A percentile compares a stretch with the other conserved stretches of the same genome.
These are phyloP conservation scores for Penicillium sp. DNA, from an alignment of 2,329 filamentous ascomycete genomes.

Conservation along the genomic window DNA sequence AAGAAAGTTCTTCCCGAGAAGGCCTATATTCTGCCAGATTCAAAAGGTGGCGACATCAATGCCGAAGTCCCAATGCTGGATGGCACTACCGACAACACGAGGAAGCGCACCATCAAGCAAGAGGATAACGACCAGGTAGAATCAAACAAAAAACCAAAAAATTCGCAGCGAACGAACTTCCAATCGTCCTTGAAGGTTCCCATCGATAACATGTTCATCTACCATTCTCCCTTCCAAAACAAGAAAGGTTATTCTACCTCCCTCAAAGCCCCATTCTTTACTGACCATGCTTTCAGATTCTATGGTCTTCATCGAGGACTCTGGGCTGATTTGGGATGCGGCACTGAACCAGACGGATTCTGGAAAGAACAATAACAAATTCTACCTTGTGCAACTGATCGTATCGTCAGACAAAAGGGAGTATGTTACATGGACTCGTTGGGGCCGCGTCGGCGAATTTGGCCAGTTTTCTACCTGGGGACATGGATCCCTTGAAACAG, in stretches of 20 bases:
- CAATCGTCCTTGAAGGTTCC: conserved; percentile 42
- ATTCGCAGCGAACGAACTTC: conserved; percentile 47
- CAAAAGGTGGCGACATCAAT: not conserved
- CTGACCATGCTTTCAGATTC: not conserved
- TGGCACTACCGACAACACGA: conserved; percentile 18
- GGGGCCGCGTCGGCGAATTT: conserved; percentile 70
- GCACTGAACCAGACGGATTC: conserved; percentile 77
- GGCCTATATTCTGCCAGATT: conserved; percentile 32
- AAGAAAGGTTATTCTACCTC: not conserved
- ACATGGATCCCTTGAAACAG: conserved; percentile 37
- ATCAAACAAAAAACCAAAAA: conserved; percentile 41
- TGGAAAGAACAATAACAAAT: conserved; percentile 75
- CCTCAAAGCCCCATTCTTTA: not conserved
- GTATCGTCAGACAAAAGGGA: conserved; percentile 27
- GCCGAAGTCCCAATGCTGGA: conserved; percentile 16
- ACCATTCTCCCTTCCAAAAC: not conserved
- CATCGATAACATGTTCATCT: conserved; percentile 45
- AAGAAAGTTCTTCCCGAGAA: conserved; percentile 43
- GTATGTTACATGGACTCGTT: conserved; percentile 71
- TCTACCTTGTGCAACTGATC: conserved; percentile 69
- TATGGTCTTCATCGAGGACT: conserved; percentile 64
- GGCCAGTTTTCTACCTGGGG: conserved; percentile 49
- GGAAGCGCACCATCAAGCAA: conserved; percentile 18
- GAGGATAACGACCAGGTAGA: conserved; percentile 2
- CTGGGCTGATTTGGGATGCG: conserved; percentile 72